phyloP scores from a whole-genome alignment of 2,329 filamentous ascomycete species.

The Torrubiellomyces zombiae region DNA sequence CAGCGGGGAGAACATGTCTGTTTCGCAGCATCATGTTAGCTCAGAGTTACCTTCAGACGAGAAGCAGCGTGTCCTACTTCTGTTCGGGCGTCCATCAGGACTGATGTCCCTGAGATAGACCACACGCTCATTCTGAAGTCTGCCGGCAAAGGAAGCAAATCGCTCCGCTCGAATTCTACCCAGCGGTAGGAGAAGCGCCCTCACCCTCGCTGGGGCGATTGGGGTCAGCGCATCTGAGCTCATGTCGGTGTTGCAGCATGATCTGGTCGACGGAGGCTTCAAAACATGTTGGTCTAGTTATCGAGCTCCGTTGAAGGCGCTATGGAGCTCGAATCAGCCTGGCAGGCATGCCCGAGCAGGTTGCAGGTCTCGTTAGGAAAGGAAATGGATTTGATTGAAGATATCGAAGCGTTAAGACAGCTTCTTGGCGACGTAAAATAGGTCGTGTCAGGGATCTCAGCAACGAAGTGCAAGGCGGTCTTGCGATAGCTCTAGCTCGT shows the following conservation, averaged over 20 bases:
- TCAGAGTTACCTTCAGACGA: constrained; percentile 3
- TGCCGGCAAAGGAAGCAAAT: constrained; percentile 63
- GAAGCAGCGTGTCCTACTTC: too few species aligned
- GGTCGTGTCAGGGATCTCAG: too few species aligned
- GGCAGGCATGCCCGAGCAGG: too few species aligned
- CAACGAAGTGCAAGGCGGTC: too few species aligned
- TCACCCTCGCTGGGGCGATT: constrained; percentile 79
- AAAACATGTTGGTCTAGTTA: too few species aligned
- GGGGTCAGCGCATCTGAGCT: constrained; percentile 78
- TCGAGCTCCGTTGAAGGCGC: neutral
- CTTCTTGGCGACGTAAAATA: too few species aligned
- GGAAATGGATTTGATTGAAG: too few species aligned
- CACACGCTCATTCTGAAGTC: constrained; percentile 63
- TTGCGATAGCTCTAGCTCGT: too few species aligned
- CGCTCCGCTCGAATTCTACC: constrained; percentile 70
- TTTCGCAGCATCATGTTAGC: constrained; percentile 7
- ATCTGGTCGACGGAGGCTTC: constrained; percentile 6
- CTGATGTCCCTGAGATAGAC: constrained; percentile 75
- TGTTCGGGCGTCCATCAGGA: constrained; percentile 67
- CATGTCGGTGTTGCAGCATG: constrained; percentile 37
- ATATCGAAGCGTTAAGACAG: too few species aligned
- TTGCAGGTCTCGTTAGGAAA: too few species aligned
- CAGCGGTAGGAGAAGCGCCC: constrained; percentile 71
- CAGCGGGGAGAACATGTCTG: constrained; percentile 87
- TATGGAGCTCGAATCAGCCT: neutral